Percentiles rank a stretch among this genome's conserved stretches.
Evolutionary conservation across 257 asterid genomes (phyloP).

Genomic region (Gynochthodes officinalis): DNA sequence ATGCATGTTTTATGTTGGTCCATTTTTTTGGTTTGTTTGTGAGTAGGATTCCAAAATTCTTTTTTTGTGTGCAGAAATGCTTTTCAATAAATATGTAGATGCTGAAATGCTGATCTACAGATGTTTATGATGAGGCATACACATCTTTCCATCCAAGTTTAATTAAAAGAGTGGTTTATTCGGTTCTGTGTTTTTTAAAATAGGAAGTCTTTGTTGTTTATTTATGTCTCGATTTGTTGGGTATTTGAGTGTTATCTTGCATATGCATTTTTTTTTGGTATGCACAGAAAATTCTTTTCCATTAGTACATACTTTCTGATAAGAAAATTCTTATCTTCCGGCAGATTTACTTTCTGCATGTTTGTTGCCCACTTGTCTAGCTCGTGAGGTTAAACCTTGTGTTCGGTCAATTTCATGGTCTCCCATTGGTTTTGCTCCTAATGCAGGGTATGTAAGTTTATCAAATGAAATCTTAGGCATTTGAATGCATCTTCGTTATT

Average conservation of each 20-base stretch:
- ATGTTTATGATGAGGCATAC: background rate
- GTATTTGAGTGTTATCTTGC: too few relatives aligned
- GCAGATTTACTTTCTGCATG: slow-evolving; percentile 62
- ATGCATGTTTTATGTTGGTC: background rate
- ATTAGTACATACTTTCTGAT: background rate
- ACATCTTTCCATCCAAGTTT: too few relatives aligned
- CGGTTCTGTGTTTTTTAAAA: background rate
- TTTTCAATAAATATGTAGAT: too few relatives aligned
- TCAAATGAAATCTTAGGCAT: background rate
- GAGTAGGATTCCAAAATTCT: too few relatives aligned
- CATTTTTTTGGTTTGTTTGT: too few relatives aligned
- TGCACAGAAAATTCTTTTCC: too few relatives aligned
- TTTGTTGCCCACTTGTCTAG: slow-evolving; percentile 56
- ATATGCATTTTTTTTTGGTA: too few relatives aligned
- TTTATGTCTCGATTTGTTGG: background rate
- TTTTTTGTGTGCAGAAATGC: background rate
- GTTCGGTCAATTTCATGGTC: slow-evolving; percentile 92
- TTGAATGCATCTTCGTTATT: background rate
- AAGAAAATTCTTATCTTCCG: slow-evolving; percentile 22
- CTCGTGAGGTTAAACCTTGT: slow-evolving; percentile 65
- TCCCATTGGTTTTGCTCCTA: slow-evolving; percentile 76
- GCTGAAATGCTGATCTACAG: background rate
- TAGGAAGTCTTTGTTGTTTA: background rate
- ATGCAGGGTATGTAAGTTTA: slow-evolving; percentile 58
- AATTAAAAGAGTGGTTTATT: too few relatives aligned